phyloP scores from a whole-genome alignment of 2,329 filamentous ascomycete species.

The Cercospora sp. region DNA sequence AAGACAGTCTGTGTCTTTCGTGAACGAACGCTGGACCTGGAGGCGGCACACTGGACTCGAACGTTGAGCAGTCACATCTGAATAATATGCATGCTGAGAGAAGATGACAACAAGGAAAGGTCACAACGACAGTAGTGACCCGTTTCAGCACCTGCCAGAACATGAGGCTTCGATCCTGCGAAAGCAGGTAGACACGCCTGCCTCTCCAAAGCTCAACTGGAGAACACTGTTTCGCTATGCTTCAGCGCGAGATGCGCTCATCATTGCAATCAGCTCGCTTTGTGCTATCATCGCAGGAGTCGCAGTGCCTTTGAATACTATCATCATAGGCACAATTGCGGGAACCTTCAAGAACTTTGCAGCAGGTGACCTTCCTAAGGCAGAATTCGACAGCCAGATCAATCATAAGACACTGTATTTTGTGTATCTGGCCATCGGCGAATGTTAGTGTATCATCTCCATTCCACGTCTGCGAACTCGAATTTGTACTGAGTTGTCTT shows the following conservation, averaged over 20 bases:
- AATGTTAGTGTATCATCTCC: conserved; percentile 48
- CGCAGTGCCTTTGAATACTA: conserved; percentile 36
- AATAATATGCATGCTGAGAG: background rate
- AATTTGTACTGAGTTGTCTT: background rate
- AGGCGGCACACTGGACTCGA: background rate
- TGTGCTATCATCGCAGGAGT: conserved; percentile 32
- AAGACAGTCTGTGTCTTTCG: background rate
- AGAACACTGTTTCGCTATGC: conserved; percentile 20
- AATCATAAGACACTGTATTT: conserved; percentile 72
- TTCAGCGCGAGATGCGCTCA: conserved; percentile 31
- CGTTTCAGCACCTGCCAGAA: conserved; percentile 13
- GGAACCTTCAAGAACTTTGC: conserved; percentile 28
- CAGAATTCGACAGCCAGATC: conserved; percentile 62
- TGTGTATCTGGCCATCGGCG: conserved; percentile 75
- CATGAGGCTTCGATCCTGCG: conserved; percentile 13
- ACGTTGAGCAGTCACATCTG: background rate
- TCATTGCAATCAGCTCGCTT: conserved; percentile 41
- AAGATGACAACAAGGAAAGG: background rate
- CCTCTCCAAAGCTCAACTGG: conserved; percentile 7
- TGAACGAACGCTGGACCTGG: no score
- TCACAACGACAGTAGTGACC: background rate
- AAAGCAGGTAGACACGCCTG: conserved; percentile 9
- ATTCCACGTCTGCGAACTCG: background rate
- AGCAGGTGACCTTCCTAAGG: conserved; percentile 44
- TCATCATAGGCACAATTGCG: conserved; percentile 62